Evolutionary conservation across 2,329 filamentous ascomycete species (phyloP).

Genomic region (Ambrosiella beaveri): DNA sequence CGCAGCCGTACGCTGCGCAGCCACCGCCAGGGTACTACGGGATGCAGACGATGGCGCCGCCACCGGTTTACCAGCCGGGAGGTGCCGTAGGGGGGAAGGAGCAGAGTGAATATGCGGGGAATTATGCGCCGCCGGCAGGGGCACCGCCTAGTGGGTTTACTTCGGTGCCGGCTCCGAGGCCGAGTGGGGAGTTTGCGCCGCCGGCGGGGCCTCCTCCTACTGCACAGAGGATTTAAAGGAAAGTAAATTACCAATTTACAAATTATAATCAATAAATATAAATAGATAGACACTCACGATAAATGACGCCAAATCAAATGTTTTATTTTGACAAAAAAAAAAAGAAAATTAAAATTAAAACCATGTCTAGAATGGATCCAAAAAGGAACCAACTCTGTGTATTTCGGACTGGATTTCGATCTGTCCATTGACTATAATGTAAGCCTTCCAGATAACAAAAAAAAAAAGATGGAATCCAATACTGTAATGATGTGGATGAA

Average conservation of each 20-base stretch:
- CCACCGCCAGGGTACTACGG: conserved; percentile 22
- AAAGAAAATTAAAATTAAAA: no score
- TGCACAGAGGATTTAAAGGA: background rate
- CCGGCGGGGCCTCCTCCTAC: conserved; percentile 32
- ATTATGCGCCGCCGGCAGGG: conserved; percentile 27
- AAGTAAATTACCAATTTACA: background rate
- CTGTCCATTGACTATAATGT: no score
- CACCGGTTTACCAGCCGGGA: conserved; percentile 39
- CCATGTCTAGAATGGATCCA: no score
- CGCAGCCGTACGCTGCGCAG: conserved; percentile 16
- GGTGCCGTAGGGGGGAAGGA: conserved; percentile 21
- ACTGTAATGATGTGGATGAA: no score
- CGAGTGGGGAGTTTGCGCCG: conserved; percentile 20
- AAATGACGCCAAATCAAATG: no score
- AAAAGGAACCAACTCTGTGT: no score
- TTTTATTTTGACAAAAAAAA: no score
- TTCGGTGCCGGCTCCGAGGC: background rate
- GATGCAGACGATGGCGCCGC: conserved; percentile 37
- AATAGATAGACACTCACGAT: no score
- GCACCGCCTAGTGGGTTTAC: conserved; percentile 14
- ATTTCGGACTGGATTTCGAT: no score
- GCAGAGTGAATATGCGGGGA: conserved; percentile 32
- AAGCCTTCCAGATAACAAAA: no score
- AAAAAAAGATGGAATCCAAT: no score
- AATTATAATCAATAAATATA: no score